Percentiles rank a stretch among this genome's conserved stretches.
Conservation (phyloP, 2,329 filamentous ascomycete species). For the Pyricularia sp. region DNA sequence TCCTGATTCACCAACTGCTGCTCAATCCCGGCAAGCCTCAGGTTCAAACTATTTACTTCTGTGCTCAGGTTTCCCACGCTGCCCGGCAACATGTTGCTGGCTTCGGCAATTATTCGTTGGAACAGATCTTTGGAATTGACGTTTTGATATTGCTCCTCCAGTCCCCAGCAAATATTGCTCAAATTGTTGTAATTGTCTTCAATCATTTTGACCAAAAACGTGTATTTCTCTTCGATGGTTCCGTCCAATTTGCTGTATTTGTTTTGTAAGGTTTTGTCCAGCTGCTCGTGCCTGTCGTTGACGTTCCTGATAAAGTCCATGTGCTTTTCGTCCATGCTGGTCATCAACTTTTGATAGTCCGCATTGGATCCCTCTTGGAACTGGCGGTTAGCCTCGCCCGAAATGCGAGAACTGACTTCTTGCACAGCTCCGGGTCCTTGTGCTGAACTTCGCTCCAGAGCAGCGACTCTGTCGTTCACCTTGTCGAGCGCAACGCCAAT, state of each 20-base stretch:
- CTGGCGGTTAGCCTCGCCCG: not conserved
- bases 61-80: conserved; percentile 2
- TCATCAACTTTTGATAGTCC: not conserved
- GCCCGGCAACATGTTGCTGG: conserved; percentile 21
- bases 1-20: not conserved
- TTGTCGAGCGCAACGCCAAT: not conserved
- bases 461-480: not conserved
- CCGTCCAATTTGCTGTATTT: not conserved
- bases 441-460: not conserved
- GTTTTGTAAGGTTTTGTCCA: not conserved
- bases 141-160: conserved; percentile 41
- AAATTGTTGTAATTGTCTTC: conserved; percentile 19
- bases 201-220: not conserved
- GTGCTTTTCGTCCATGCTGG: not conserved
- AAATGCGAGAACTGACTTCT: not conserved
- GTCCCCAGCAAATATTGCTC: conserved; percentile 23
- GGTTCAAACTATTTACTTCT: not conserved
- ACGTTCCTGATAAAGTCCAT: not conserved
- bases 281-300: not conserved
- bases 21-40: not conserved
- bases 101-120: conserved; percentile 26
- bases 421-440: not conserved
- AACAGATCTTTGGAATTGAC: conserved; percentile 33
- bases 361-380: not conserved
- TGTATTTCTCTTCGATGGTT: not conserved